phyloP scores from a whole-genome alignment of 768 basidiomycete genomes.

The Hericium coralloides region DNA sequence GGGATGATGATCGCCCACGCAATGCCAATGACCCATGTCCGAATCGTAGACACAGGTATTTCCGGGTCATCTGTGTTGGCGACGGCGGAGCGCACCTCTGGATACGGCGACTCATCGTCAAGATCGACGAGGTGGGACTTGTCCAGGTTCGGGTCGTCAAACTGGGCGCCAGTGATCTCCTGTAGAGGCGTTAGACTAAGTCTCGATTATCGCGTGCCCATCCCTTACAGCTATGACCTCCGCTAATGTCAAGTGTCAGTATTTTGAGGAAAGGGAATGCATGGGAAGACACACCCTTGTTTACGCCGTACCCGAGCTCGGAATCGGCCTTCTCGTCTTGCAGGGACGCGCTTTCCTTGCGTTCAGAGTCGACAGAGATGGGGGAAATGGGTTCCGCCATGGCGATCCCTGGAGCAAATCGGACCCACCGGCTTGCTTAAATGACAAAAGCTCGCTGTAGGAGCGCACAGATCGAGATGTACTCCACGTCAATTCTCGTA shows the following conservation, averaged over 20 bases:
- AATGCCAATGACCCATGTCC: slow-evolving; percentile 29
- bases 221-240: background rate
- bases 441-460: no score
- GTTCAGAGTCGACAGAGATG: background rate
- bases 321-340: background rate
- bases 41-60: slow-evolving; percentile 28
- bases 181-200: background rate
- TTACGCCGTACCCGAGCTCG: background rate
- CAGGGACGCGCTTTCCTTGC: background rate
- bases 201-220: background rate
- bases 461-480: background rate
- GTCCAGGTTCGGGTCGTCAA: slow-evolving; percentile 15
- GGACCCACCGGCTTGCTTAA: background rate
- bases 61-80: slow-evolving; percentile 37
- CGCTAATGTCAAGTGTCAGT: background rate
- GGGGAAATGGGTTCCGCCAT: background rate
- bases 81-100: slow-evolving; percentile 43
- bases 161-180: background rate
- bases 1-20: slow-evolving; percentile 50
- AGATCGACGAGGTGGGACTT: background rate
- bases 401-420: background rate
- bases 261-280: no score
- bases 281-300: background rate
- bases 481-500: background rate
- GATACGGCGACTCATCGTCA: slow-evolving; percentile 43